These are phyloP conservation scores for Ophiocordyceps camponoti-leonardi DNA, from an alignment of 2,329 filamentous ascomycete genomes.

Conservation along the genomic window DNA sequence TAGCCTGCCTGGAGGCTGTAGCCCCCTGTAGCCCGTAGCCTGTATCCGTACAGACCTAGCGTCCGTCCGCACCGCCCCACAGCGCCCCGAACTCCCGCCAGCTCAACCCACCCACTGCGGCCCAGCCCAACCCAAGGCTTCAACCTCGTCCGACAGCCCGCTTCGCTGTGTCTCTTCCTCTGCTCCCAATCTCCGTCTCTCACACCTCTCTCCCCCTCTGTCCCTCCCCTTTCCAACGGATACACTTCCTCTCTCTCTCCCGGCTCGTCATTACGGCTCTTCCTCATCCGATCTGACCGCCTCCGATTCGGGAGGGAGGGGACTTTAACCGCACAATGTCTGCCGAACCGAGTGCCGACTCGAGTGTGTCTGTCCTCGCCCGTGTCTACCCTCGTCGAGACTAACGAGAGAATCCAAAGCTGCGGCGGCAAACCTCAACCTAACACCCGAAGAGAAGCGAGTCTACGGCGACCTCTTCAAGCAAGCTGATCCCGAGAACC, in stretches of 20 bases:
- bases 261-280: neutral
- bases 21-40: too few species aligned
- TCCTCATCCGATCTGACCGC: neutral
- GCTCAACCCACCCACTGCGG: too few species aligned
- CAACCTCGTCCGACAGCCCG: too few species aligned
- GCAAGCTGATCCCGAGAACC: conserved; percentile 77
- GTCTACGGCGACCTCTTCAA: conserved; percentile 86
- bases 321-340: neutral
- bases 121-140: too few species aligned
- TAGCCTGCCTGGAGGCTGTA: too few species aligned
- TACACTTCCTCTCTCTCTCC: neutral
- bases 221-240: neutral
- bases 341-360: neutral
- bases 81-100: too few species aligned
- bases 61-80: too few species aligned
- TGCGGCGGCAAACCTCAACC: conserved; percentile 58
- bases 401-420: conserved; percentile 1
- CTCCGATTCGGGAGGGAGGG: too few species aligned
- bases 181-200: neutral
- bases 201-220: neutral
- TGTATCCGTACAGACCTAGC: too few species aligned
- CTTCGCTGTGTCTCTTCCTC: neutral
- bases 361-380: neutral
- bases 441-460: conserved; percentile 83
- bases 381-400: neutral